Evolutionary conservation across 768 basidiomycete genomes (phyloP), one percentile per base, ranked within the genome.

Genomic region (Termitomyces bulborhizus): DNA sequence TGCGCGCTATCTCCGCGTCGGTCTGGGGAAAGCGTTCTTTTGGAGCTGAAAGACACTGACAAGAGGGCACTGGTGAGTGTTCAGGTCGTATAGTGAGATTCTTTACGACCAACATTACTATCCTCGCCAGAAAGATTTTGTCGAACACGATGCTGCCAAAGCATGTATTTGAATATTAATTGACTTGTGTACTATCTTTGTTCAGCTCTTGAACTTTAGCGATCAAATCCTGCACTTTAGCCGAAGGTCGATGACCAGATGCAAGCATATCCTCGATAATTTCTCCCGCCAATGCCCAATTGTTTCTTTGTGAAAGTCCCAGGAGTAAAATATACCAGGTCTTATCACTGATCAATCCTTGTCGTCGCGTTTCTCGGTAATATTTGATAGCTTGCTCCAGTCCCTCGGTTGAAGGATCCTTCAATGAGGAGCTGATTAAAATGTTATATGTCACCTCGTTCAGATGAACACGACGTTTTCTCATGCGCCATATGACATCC

Each of bases 321-420:
- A 74, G 73, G 57, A 96, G 71, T 45, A 93, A 66, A 62, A 94
- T 73, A 71, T 84, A 87, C 85, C 87, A 95, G 50, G 90, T 90
- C 63, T 85, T 83, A 54, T 80, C 70, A 41, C 72, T 76, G 52
- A 70, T 68, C 55, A 85, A 64, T 40, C 71, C 76, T 59, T 68
- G 65, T 61, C 66, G 65, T 59, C 68, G 70, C 85, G 92, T 88
- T 60, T 85, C 80, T 53, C 72, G 71, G 66, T 85, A 83, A 64
- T 84, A 81, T 51, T 62, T 66, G 59, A 90, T 66, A 16, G 83
- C 88, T 60, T 77, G 69, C 57, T 76, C 64, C 39, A 85, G 62
- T 12, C 84, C 84, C 34, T 78, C 71, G 9, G 76, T 67, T 9
- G 71, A 71, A 11, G 74, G 69, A 51, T 78, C 79, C 43, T 78